A percentile compares a stretch with the other conserved stretches of the same genome.
phyloP scores from a whole-genome alignment of 2,329 filamentous ascomycete genomes.

The Cladosporium sp. region DNA sequence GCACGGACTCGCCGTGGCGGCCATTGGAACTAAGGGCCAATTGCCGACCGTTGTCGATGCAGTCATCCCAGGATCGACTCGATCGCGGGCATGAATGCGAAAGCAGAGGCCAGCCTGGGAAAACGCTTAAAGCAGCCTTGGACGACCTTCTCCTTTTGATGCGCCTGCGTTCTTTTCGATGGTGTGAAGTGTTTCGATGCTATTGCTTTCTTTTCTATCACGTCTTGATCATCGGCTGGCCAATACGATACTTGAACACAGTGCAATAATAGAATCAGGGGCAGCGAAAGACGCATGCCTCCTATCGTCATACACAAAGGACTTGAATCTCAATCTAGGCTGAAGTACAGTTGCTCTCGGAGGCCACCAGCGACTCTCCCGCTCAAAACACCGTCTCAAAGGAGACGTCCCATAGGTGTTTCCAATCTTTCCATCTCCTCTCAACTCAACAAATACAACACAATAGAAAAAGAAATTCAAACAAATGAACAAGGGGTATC shows the following conservation, averaged over 20 bases:
- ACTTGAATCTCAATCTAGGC: background rate
- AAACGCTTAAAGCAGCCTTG: background rate
- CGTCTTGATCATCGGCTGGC: no score
- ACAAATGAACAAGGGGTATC: conserved; percentile 10
- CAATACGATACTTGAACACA: no score
- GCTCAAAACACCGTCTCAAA: background rate
- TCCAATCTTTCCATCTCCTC: background rate
- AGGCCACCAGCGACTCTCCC: background rate
- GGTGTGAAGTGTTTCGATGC: no score
- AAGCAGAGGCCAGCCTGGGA: background rate
- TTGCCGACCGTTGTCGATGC: background rate
- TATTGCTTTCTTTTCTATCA: no score
- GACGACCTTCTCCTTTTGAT: background rate
- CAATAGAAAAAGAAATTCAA: background rate
- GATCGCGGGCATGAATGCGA: background rate
- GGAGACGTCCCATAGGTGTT: background rate
- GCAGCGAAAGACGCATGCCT: no score
- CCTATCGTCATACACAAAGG: background rate
- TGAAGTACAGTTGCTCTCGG: background rate
- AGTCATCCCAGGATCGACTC: background rate
- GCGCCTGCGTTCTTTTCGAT: no score
- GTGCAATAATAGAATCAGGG: no score
- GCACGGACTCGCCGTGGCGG: background rate
- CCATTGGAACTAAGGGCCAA: background rate
- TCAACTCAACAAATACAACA: background rate